Evolutionary conservation across 2,329 filamentous ascomycete species (phyloP), one percentile per base, ranked within the genome.

Genomic region (Sporothrix inflata): DNA sequence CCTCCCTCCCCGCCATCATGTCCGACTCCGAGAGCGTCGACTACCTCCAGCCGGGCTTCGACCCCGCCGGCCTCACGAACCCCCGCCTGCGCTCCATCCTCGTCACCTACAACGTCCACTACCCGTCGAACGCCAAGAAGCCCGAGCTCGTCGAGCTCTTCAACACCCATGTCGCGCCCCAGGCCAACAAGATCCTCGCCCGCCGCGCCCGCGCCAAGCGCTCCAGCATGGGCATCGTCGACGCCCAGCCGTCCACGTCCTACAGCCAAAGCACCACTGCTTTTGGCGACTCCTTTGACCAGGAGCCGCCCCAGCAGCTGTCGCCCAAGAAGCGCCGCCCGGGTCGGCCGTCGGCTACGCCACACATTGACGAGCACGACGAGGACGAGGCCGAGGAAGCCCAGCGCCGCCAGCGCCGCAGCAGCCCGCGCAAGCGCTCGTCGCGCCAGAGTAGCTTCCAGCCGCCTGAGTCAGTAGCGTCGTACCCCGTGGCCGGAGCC

Each of bases 81-180:
- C 94, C 96, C 38, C 92, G 92, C 61, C 85, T 99, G 77, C 93
- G 96, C 78, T 95, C 92, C 66, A 97, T 98, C 76, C 89, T 99
- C 72, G 92, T 98, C 78, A 92, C 90, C 75, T 93, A 99, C 83
- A 92, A 94, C 79, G 85, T 98, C 78, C 84, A 89, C 49, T 98
- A 97, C 79, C 91, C 94, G 5, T 91, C 93, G 0, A 94, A 91
- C 4, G 94, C 96, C 14, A 99, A 98, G 84, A 99, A 99, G 84
- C 84, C 89, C 0, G 91, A 97, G 79, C 89, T 99, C 27, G 86
- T 99, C 73, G 90, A 92, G 8, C 89, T 98, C 63, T 94, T 99
- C 82, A 90, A 91, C 78, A 86, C 92, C 42, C 85, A 96, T 75
- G 87, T 99, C 38, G 83, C 93, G 4, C 92, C 95, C 0, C 91